A percentile compares a stretch with the other conserved stretches of the same genome.
phyloP scores from a whole-genome alignment of 169 alveolate species.

The Theileria sp. region DNA sequence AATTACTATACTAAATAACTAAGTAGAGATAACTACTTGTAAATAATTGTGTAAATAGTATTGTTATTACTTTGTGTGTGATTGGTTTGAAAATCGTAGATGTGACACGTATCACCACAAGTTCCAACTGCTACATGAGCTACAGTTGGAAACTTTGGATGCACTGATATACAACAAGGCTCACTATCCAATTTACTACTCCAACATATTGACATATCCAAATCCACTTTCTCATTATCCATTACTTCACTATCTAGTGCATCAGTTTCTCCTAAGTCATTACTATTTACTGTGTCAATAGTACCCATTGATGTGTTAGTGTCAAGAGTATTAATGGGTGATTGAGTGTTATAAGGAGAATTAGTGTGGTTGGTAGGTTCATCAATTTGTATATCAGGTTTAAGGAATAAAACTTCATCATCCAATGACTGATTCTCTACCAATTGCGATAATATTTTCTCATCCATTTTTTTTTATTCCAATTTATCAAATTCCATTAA shows the following conservation, averaged over 20 bases:
- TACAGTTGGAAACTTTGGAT: constrained; percentile 49
- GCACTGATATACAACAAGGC: constrained; percentile 44
- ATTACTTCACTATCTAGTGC: too few relatives aligned
- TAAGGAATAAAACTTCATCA: constrained; percentile 46
- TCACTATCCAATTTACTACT: constrained; percentile 30
- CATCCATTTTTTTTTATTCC: constrained; percentile 5
- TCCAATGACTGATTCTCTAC: constrained; percentile 43
- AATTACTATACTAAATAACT: too few relatives aligned
- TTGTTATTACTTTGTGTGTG: too few relatives aligned
- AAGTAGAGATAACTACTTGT: too few relatives aligned
- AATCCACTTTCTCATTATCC: background rate
- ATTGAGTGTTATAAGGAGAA: too few relatives aligned
- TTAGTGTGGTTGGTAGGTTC: background rate
- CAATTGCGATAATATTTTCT: constrained; percentile 19
- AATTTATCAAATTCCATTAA: background rate
- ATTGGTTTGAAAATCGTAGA: constrained; percentile 17
- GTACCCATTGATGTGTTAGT: too few relatives aligned
- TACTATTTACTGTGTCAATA: background rate
- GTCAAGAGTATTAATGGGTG: too few relatives aligned
- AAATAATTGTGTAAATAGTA: too few relatives aligned
- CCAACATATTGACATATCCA: constrained; percentile 52
- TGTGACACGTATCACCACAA: constrained; percentile 51
- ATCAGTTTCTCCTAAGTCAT: background rate
- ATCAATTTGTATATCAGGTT: constrained; percentile 40
- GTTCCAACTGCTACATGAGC: constrained; percentile 64